These are phyloP conservation scores for Ampelocalamus luodianensis DNA, from an alignment of 176 grass and related monocot genomes.

Conservation along the genomic window DNA sequence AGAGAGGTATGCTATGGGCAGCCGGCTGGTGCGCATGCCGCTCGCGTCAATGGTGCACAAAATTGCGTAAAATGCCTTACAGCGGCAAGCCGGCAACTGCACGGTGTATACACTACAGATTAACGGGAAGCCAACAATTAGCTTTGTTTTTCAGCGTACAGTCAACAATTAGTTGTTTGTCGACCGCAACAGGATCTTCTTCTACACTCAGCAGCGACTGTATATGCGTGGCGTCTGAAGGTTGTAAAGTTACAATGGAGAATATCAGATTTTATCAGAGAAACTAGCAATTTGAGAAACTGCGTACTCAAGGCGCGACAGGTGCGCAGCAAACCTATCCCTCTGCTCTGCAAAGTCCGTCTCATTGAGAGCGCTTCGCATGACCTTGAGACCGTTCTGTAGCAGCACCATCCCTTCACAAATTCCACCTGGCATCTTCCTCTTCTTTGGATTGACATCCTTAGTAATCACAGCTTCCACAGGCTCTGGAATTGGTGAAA, in stretches of 20 bases:
- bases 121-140: not conserved
- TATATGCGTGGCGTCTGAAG: not conserved
- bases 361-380: constrained; percentile 52
- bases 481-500: constrained; percentile 21
- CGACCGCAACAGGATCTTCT: not conserved
- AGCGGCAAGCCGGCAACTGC: not conserved
- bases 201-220: not conserved
- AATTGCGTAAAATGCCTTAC: too few relatives aligned
- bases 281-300: constrained; percentile 63
- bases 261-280: constrained; percentile 51
- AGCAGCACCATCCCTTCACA: constrained; percentile 71
- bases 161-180: not conserved
- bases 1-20: too few relatives aligned
- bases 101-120: not conserved
- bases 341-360: constrained; percentile 52
- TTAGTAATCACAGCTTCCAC: constrained; percentile 24
- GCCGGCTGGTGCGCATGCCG: too few relatives aligned
- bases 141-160: not conserved
- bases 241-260: not conserved
- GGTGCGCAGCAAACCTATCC: constrained; percentile 57
- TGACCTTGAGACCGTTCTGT: constrained; percentile 75
- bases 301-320: constrained; percentile 62
- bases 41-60: too few relatives aligned
- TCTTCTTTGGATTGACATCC: constrained; percentile 53
- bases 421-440: constrained; percentile 71